These are phyloP conservation scores for Blastobotrys elegans DNA, from an alignment of 1,139 yeast genomes.

Conservation along the genomic window DNA sequence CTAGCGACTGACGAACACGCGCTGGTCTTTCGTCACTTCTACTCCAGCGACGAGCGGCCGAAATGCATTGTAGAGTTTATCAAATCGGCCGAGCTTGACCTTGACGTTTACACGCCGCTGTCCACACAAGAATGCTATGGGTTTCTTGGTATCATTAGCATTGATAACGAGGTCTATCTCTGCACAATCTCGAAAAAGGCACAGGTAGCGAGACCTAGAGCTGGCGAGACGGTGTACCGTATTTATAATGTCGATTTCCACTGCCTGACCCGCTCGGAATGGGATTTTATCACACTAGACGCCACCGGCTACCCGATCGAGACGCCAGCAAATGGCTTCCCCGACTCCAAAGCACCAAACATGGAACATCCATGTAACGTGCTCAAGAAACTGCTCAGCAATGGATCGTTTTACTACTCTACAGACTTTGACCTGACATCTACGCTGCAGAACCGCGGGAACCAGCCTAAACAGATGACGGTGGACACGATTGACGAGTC, in stretches of 20 bases:
- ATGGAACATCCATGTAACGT: slow-evolving; percentile 81
- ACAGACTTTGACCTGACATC: slow-evolving; percentile 89
- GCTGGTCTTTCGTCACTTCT: slow-evolving; percentile 33
- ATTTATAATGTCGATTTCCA: slow-evolving; percentile 82
- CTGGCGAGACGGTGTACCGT: slow-evolving; percentile 71
- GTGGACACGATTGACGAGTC: slow-evolving; percentile 52
- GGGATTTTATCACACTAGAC: slow-evolving; percentile 75
- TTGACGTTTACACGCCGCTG: slow-evolving; percentile 37
- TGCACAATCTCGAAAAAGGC: slow-evolving; percentile 74
- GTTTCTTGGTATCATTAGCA: slow-evolving; percentile 74
- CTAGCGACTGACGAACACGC: slow-evolving; percentile 33
- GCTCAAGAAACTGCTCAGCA: slow-evolving; percentile 66
- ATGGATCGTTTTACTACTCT: slow-evolving; percentile 90
- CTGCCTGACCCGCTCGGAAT: slow-evolving; percentile 62
- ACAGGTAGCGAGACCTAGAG: slow-evolving; percentile 80
- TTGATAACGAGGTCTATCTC: slow-evolving; percentile 61
- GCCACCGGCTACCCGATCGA: slow-evolving; percentile 56
- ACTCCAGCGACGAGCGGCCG: slow-evolving; percentile 17
- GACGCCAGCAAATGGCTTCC: slow-evolving; percentile 25
- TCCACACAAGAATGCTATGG: slow-evolving; percentile 64
- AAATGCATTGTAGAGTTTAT: slow-evolving; percentile 39
- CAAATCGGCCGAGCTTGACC: slow-evolving; percentile 22
- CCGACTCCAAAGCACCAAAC: slow-evolving; percentile 25
- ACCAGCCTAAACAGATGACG: slow-evolving; percentile 37
- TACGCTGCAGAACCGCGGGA: slow-evolving; percentile 52